Conservation (phyloP, 176 grass and related monocot genomes). For the sorghum (Sorghum bicolor) region Sorghum_bicolor_NCBIv3 NC_012870.2:74362001-74362500, state of each 20-base stretch:
- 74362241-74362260: not conserved
- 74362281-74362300: constrained; percentile 36
- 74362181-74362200: not conserved
- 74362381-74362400: not conserved
- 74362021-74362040: not conserved
- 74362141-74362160: not conserved
- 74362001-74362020: not conserved
- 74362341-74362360: constrained; percentile 73
- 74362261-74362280: not conserved
- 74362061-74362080: constrained; percentile 48
- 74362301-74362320: constrained; percentile 88
- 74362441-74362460: not conserved
- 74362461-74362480: constrained; percentile 27
- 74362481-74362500: constrained; percentile 68
- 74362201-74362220: not conserved
- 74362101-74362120: constrained; percentile 60
- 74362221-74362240: constrained; percentile 1
- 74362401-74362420: not conserved
- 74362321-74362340: constrained; percentile 60
- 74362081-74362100: constrained; percentile 33
- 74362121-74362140: constrained; percentile 88
- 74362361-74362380: constrained; percentile 68
- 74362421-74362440: not conserved
- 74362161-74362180: not conserved
- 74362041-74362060: constrained; percentile 57